Evolutionary conservation across 805 yeast genomes (phyloP).

Genomic region (Candida namnaoensis): DNA sequence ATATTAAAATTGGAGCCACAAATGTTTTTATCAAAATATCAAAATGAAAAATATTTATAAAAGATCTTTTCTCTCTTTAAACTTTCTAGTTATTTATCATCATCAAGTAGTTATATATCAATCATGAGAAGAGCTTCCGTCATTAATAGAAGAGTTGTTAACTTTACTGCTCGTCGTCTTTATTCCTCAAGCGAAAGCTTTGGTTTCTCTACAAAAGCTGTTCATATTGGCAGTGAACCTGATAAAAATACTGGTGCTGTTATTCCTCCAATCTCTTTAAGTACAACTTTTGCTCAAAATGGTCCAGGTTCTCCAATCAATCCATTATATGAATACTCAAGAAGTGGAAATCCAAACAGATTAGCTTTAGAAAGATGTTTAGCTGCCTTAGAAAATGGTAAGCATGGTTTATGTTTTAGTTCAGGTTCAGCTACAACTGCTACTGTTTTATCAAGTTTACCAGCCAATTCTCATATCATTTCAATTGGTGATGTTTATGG

Average conservation of each 20-base stretch:
- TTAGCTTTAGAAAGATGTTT: constrained; percentile 70
- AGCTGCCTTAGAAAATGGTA: constrained; percentile 72
- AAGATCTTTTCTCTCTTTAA: not conserved
- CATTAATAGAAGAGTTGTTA: too few relatives aligned
- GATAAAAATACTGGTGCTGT: constrained; percentile 80
- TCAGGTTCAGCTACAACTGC: constrained; percentile 89
- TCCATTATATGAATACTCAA: constrained; percentile 62
- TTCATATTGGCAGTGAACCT: constrained; percentile 72
- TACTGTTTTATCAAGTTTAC: constrained; percentile 62
- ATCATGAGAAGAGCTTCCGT: not conserved
- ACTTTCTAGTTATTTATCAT: too few relatives aligned
- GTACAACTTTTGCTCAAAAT: constrained; percentile 78
- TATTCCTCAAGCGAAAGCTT: not conserved
- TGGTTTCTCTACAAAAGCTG: constrained; percentile 68
- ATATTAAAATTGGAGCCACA: too few relatives aligned
- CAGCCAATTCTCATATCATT: constrained; percentile 64
- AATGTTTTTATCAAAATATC: too few relatives aligned
- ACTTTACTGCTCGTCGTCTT: not conserved
- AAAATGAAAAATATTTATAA: too few relatives aligned
- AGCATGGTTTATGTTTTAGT: constrained; percentile 66
- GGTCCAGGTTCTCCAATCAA: constrained; percentile 76
- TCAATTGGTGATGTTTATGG: constrained; percentile 86
- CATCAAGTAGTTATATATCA: not conserved
- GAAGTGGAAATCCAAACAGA: constrained; percentile 85
- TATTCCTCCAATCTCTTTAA: constrained; percentile 72